Evolutionary conservation across 495 filamentous ascomycete species (phyloP), one percentile per base, ranked within the genome.

Genomic region (Articulospora tetracladia): DNA sequence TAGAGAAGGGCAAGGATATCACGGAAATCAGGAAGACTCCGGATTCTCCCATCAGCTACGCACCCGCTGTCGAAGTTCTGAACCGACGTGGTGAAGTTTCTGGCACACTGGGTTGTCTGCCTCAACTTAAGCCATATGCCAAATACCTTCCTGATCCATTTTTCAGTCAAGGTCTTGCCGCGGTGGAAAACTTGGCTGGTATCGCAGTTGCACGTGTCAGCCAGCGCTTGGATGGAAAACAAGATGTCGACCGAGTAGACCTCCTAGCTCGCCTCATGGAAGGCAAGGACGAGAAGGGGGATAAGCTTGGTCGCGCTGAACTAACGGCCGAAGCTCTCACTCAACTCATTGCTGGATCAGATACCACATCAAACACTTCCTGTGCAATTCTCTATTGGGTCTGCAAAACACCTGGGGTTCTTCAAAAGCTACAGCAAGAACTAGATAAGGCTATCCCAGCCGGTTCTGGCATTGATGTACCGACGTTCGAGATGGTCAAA

Each of bases 311-410:
- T 0, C 81, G 88, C 20, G 79, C 86, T 63, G 92, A 97, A 70
- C 78, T 96, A 41, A 93, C 91, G 3, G 92, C 90, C 23, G 92
- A 97, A 71, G 92, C 92, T 0, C 74, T 95, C 22, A 96, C 92
- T 0, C 92, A 96, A 72, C 77, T 97, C 39, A 97, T 97, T 66
- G 92, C 92, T 2, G 92, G 92, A 25, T 90, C 85, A 48, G 92
- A 96, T 70, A 97, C 92, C 0, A 97, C 92, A 1, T 89, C 85
- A 60, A 97, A 97, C 76, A 92, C 92, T 2, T 86, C 86, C 49
- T 97, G 92, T 70, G 91, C 92, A 1, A 82, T 95, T 46, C 80
- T 97, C 17, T 96, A 85, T 77, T 87, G 90, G 79, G 84, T 79
- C 25, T 73, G 87, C 36, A 76, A 78, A 50, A 92, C 88, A 7